These are phyloP conservation scores for Malassezia restricta DNA, from an alignment of 1,284 basidiomycete species.

Conservation along the genomic window DNA sequence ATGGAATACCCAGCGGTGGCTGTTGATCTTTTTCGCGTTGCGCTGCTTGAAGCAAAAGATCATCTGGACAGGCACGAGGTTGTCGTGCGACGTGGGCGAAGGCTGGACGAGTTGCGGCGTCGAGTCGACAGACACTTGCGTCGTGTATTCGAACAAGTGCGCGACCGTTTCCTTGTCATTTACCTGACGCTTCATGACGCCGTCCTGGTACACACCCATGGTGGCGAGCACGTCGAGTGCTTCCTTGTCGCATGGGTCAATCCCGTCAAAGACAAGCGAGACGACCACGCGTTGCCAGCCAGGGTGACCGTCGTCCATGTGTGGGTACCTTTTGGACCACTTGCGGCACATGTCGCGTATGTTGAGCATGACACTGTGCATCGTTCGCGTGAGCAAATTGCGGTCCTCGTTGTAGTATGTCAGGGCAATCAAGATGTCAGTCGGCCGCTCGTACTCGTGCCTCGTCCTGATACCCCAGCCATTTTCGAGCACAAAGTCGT, in stretches of 20 bases:
- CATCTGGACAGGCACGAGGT: constrained; percentile 84
- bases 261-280: constrained; percentile 69
- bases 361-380: constrained; percentile 93
- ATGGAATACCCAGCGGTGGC: constrained; percentile 86
- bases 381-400: constrained; percentile 58
- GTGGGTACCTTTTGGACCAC: constrained; percentile 76
- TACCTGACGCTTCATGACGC: constrained; percentile 80
- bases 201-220: constrained; percentile 51
- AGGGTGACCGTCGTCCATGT: constrained; percentile 60
- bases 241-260: constrained; percentile 83
- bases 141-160: constrained; percentile 62
- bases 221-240: constrained; percentile 47
- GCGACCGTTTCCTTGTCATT: constrained; percentile 84
- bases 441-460: constrained; percentile 69
- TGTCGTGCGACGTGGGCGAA: constrained; percentile 59
- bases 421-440: constrained; percentile 67
- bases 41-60: constrained; percentile 90
- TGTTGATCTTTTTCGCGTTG: constrained; percentile 62
- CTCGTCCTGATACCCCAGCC: constrained; percentile 71
- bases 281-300: constrained; percentile 87
- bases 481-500: constrained; percentile 62
- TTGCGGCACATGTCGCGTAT: constrained; percentile 97
- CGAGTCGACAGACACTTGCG: constrained; percentile 60
- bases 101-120: constrained; percentile 81
- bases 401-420: constrained; percentile 80